A percentile compares a stretch with the other conserved stretches of the same genome.
phyloP scores from a whole-genome alignment of 1,139 yeast species.

The Saccharomyces pastorianus region DNA sequence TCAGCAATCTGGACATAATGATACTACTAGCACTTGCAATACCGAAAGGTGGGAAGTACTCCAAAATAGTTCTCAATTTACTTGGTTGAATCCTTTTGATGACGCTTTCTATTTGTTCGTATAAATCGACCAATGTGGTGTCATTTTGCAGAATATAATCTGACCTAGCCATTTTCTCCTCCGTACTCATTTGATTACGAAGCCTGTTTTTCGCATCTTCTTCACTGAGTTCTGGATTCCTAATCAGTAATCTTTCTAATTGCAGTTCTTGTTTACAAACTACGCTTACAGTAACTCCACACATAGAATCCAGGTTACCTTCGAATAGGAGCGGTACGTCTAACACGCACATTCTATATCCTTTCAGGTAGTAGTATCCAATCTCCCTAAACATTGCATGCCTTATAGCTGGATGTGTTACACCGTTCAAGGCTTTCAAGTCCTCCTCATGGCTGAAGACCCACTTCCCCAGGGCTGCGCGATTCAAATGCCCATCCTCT shows the following conservation, averaged over 20 bases:
- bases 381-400: conserved; percentile 55
- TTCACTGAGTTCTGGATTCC: conserved; percentile 60
- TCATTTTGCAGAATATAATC: conserved; percentile 66
- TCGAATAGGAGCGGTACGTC: conserved; percentile 92
- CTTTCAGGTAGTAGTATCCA: conserved; percentile 46
- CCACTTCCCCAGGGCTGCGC: conserved; percentile 67
- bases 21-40: conserved; percentile 41
- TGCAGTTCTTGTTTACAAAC: conserved; percentile 51
- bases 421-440: conserved; percentile 51
- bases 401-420: conserved; percentile 87
- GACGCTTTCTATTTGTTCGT: conserved; percentile 40
- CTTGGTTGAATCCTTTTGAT: conserved; percentile 43
- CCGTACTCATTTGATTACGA: conserved; percentile 63
- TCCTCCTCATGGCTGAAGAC: conserved; percentile 64
- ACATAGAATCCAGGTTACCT: conserved; percentile 56
- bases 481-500: conserved; percentile 47
- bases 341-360: conserved; percentile 52
- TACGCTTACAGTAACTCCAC: conserved; percentile 68
- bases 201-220: conserved; percentile 72
- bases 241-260: conserved; percentile 47
- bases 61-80: conserved; percentile 33
- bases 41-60: conserved; percentile 54
- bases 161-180: conserved; percentile 49
- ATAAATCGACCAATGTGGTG: conserved; percentile 42
- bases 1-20: conserved; percentile 15